Conservation (phyloP, 164 flowering plant genomes). For the Liriodendron chinense region DNA sequence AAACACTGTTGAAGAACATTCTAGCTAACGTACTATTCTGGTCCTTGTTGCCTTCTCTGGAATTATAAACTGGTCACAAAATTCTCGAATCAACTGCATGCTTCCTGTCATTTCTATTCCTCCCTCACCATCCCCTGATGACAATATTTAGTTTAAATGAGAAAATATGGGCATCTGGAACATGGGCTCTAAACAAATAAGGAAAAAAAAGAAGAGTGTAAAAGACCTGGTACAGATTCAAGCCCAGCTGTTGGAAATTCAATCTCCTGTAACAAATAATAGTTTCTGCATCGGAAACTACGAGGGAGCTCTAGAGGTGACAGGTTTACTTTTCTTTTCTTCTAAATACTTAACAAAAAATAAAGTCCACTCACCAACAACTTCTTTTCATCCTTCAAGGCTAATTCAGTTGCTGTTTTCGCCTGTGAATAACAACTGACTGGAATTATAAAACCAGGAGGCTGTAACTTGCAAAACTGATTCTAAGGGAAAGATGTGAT, state of each 20-base stretch:
- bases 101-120: slow-evolving; percentile 95
- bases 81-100: slow-evolving; percentile 85
- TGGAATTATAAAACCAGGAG: slow-evolving; percentile 2
- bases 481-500: too few species aligned
- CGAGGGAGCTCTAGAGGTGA: background rate
- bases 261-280: slow-evolving; percentile 64
- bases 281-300: slow-evolving; percentile 22
- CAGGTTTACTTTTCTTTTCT: background rate
- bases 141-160: slow-evolving; percentile 4
- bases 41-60: slow-evolving; percentile 77
- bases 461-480: background rate
- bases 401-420: slow-evolving; percentile 65
- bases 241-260: slow-evolving; percentile 96
- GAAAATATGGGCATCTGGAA: background rate
- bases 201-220: background rate
- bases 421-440: slow-evolving; percentile 44
- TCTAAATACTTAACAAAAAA: background rate
- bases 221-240: slow-evolving; percentile 82
- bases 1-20: background rate
- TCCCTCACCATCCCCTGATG: slow-evolving; percentile 95
- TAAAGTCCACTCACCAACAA: slow-evolving; percentile 58
- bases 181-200: background rate
- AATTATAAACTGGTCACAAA: slow-evolving; percentile 60
- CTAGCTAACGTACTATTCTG: slow-evolving; percentile 61
- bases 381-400: slow-evolving; percentile 59